Conservation (phyloP, 345 rosid species). For the Cardiospermum halicacabum region DNA sequence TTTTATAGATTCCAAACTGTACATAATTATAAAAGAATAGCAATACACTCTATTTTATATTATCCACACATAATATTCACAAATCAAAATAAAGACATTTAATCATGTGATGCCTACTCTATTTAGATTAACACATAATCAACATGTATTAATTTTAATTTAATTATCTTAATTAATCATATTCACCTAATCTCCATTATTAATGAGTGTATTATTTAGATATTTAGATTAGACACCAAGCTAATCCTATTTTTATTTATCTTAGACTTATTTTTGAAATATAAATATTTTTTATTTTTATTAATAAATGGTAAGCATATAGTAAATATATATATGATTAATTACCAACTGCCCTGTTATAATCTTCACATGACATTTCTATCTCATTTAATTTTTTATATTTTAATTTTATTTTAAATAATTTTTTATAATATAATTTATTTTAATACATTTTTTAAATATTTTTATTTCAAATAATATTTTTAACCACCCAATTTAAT, state of each 20-base stretch:
- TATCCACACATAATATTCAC: not conserved
- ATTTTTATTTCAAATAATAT: too few species aligned
- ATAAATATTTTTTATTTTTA: not conserved
- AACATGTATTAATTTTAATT: too few species aligned
- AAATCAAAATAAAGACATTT: not conserved
- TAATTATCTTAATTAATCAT: slow-evolving; percentile 8
- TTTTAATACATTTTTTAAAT: too few species aligned
- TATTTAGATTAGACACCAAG: slow-evolving; percentile 31
- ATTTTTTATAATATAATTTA: too few species aligned
- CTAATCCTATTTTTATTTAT: not conserved
- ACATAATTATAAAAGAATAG: not conserved
- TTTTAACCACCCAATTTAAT: too few species aligned
- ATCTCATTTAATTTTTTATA: too few species aligned
- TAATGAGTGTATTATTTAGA: slow-evolving; percentile 2
- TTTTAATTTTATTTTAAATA: too few species aligned
- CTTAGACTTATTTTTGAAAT: slow-evolving; percentile 12
- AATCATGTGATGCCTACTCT: not conserved
- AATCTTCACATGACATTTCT: too few species aligned
- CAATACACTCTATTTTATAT: not conserved
- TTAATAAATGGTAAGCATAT: too few species aligned
- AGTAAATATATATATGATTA: too few species aligned
- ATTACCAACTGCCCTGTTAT: too few species aligned
- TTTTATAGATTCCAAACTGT: slow-evolving; percentile 5
- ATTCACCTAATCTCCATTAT: slow-evolving; percentile 23
- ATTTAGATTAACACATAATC: not conserved